phyloP scores from a whole-genome alignment of 1,284 basidiomycete genomes.

The Ceratobasidium sp. region DNA sequence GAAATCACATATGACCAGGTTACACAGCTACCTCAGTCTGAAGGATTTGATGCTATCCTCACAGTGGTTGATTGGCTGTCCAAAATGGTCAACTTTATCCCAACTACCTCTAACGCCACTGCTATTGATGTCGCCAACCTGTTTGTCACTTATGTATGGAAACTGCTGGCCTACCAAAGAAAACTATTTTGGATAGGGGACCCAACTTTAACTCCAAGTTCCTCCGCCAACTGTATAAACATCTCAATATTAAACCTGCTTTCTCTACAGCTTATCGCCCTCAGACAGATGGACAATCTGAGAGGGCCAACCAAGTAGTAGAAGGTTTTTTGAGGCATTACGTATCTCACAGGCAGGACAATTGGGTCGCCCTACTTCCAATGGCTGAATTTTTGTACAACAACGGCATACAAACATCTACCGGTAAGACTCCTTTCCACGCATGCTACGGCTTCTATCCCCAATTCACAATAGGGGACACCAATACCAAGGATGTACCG shows the following conservation, averaged over 20 bases:
- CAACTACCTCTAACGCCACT: background rate
- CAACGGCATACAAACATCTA: background rate
- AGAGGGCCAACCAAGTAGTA: slow-evolving; percentile 5
- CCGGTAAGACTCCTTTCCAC: background rate
- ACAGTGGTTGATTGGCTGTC: slow-evolving; percentile 43
- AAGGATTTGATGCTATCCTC: slow-evolving; percentile 33
- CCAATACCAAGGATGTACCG: background rate
- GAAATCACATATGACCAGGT: slow-evolving; percentile 40
- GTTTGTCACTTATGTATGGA: slow-evolving; percentile 36
- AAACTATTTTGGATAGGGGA: no score
- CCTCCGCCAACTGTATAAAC: slow-evolving; percentile 19
- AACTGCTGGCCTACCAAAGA: slow-evolving; percentile 29
- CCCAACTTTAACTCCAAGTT: slow-evolving; percentile 42
- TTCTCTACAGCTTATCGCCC: slow-evolving; percentile 40
- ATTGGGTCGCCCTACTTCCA: slow-evolving; percentile 50
- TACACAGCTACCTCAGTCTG: slow-evolving; percentile 14
- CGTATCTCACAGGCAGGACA: slow-evolving; percentile 20
- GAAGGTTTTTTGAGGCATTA: slow-evolving; percentile 10
- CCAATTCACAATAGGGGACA: background rate
- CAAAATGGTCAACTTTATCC: slow-evolving; percentile 44
- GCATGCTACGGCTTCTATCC: slow-evolving; percentile 15
- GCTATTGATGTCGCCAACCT: slow-evolving; percentile 23
- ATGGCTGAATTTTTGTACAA: slow-evolving; percentile 51
- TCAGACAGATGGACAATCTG: no score
- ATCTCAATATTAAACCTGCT: slow-evolving; percentile 10